A percentile compares a stretch with the other conserved stretches of the same genome.
Conservation (phyloP, 129 eudicot genomes). For the Pulicaria dysenterica region DNA sequence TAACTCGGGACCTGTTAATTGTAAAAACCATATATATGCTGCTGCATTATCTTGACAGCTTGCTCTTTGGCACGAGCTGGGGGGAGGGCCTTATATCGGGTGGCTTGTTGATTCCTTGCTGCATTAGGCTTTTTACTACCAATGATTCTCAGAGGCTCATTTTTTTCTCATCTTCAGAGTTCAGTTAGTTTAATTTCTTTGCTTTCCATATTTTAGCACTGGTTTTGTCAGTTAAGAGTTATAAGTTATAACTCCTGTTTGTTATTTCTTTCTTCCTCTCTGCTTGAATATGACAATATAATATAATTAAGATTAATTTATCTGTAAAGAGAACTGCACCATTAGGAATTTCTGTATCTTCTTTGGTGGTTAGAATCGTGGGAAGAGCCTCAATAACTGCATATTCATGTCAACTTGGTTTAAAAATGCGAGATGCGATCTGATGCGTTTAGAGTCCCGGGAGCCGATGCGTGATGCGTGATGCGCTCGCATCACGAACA, state of each 20-base stretch:
- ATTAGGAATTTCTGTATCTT: not conserved
- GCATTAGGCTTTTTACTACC: not conserved
- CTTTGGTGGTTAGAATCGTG: slow-evolving; percentile 8
- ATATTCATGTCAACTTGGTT: slow-evolving; percentile 11
- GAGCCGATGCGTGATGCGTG: no score
- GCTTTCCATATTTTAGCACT: slow-evolving; percentile 13
- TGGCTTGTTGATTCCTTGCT: not conserved
- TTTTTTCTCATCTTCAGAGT: not conserved
- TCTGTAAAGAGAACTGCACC: slow-evolving; percentile 1
- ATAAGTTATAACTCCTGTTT: slow-evolving; percentile 3
- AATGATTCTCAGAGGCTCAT: not conserved
- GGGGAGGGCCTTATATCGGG: not conserved
- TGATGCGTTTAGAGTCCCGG: no score
- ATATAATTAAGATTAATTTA: not conserved
- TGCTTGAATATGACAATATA: slow-evolving; percentile 5
- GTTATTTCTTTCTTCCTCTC: not conserved
- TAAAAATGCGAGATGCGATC: no score
- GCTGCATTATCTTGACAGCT: slow-evolving; percentile 1
- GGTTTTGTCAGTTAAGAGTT: not conserved
- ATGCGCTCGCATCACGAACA: no score
- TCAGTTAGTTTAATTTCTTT: not conserved
- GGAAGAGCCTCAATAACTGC: slow-evolving; percentile 1
- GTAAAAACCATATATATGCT: slow-evolving; percentile 11
- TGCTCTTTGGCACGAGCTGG: slow-evolving; percentile 3
- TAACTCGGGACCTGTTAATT: slow-evolving; percentile 1